These are phyloP conservation scores for Hypoxylon rickii DNA, from an alignment of 495 filamentous ascomycete species.

Conservation along the genomic window DNA sequence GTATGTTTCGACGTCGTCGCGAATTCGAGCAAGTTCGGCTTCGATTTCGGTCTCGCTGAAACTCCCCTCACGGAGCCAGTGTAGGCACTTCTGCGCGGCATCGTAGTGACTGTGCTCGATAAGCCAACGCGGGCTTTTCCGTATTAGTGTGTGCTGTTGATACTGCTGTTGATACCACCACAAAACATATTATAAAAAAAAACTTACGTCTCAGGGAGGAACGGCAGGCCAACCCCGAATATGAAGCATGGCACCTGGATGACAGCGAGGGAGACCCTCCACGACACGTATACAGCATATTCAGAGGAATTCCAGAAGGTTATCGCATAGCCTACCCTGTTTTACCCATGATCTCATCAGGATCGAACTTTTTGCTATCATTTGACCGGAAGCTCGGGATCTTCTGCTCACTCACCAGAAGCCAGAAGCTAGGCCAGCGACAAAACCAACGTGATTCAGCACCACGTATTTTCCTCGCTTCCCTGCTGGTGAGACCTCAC, in stretches of 20 bases:
- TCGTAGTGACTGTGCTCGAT: slow-evolving; percentile 49
- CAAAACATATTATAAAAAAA: not conserved
- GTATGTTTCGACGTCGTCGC: slow-evolving; percentile 42
- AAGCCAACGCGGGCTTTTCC: slow-evolving; percentile 52
- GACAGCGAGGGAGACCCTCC: slow-evolving; percentile 52
- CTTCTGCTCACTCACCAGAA: slow-evolving; percentile 51
- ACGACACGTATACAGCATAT: slow-evolving; percentile 42
- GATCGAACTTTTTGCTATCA: not conserved
- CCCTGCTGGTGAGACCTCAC: slow-evolving; percentile 58
- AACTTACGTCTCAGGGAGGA: slow-evolving; percentile 55
- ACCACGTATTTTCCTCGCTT: slow-evolving; percentile 59
- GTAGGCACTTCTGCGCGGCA: slow-evolving; percentile 42
- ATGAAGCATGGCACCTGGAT: slow-evolving; percentile 51
- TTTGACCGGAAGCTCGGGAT: not conserved
- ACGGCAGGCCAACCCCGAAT: slow-evolving; percentile 51
- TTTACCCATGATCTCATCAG: not conserved
- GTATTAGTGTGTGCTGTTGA: not conserved
- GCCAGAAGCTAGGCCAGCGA: slow-evolving; percentile 54
- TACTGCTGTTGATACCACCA: not conserved
- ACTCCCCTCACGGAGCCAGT: slow-evolving; percentile 52
- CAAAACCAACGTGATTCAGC: slow-evolving; percentile 61
- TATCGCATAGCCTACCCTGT: slow-evolving; percentile 51
- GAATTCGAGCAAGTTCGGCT: slow-evolving; percentile 44
- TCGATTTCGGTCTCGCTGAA: slow-evolving; percentile 42
- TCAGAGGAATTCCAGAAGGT: slow-evolving; percentile 45